Evolutionary conservation across 1,139 yeast species (phyloP), one percentile per base, ranked within the genome.

Genomic region (Arxiozyma telluris): DNA sequence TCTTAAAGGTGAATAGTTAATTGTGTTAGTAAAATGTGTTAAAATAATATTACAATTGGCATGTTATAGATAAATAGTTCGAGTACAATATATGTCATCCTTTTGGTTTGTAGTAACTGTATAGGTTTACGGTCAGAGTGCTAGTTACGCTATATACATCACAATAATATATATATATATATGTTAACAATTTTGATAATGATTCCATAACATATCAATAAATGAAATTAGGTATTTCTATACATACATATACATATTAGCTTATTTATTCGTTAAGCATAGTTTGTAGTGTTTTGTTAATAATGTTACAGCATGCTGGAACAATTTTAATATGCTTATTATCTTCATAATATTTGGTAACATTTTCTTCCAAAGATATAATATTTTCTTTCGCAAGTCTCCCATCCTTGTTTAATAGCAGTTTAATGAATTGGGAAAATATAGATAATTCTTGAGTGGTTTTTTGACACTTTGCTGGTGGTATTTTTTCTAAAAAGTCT

Each of bases 371-470:
- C 51, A 84, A 67, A 23, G 69, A 66, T 11, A 67, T 64, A 23
- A 76, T 55, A 18, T 68, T 61, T n/a, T 61, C 58, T 15, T 54
- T 48, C 23, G 64, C 66, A 6, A 63, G 57, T 11, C 63, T 56
- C 20, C 61, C 49, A 15, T 61, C 59, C 4, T 46, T 27, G 25
- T 25, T 18, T 17, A 59, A 41, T 4, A 51, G 55, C 44, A 64
- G 57, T 18, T 60, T 61, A 34, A 75, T 59, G 61, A 77, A 85
- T 45, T 74, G 73, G 44, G 73, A 72, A 63, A 79, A 85, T 5
- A 84, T 71, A 0, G 80, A 84, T 18, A 84, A 80, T 1, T 87
- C 86, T 47, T 56, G 55, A n/a, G 60, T 54, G 93, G 94, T 88
- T 25, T 73, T 74, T 1, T 79, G 67, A 18, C 81, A 73, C 3